Evolutionary conservation across 2,329 filamentous ascomycete species (phyloP).

Genomic region (Nothophaeocryptopus gaeumannii): DNA sequence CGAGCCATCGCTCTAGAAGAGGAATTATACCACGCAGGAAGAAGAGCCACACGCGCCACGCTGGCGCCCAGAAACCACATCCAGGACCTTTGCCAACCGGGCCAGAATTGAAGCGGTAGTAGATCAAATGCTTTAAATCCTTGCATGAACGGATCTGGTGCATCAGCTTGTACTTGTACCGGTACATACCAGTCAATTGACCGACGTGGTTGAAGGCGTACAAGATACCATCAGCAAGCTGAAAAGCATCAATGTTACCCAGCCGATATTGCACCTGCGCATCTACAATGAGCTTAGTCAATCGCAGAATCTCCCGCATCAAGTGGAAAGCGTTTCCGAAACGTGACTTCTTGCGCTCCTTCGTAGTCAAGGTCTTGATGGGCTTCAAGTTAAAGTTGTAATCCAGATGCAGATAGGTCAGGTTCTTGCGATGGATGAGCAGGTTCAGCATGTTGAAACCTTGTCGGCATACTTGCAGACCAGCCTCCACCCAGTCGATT

Average conservation of each 20-base stretch:
- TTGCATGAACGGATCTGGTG: slow-evolving; percentile 99
- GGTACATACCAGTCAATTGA: slow-evolving; percentile 98
- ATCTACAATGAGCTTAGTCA: slow-evolving; percentile 97
- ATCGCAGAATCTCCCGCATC: slow-evolving; percentile 93
- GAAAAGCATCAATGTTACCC: slow-evolving; percentile 98
- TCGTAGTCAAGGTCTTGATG: slow-evolving; percentile 96
- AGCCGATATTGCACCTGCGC: slow-evolving; percentile 96
- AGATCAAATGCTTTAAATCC: slow-evolving; percentile 97
- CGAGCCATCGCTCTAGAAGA: slow-evolving; percentile 92
- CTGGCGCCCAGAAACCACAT: slow-evolving; percentile 98
- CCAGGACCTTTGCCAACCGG: slow-evolving; percentile 96
- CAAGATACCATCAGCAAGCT: slow-evolving; percentile 96
- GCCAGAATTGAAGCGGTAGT: slow-evolving; percentile 97
- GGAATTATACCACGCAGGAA: slow-evolving; percentile 99
- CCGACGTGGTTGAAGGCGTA: slow-evolving; percentile 99
- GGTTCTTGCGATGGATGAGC: slow-evolving; percentile 94
- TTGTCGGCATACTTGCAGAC: slow-evolving; percentile 94
- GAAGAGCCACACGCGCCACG: slow-evolving; percentile 98
- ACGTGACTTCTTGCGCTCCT: slow-evolving; percentile 98
- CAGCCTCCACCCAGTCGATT: slow-evolving; percentile 98
- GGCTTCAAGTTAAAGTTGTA: slow-evolving; percentile 99
- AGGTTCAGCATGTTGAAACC: slow-evolving; percentile 99
- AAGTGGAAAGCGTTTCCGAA: slow-evolving; percentile 99
- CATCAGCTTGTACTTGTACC: slow-evolving; percentile 99
- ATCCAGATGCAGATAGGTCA: slow-evolving; percentile 96